Base-by-base conservation (phyloP, 2,329 filamentous ascomycete species). In the Penicillium hesseltinei region DNA sequence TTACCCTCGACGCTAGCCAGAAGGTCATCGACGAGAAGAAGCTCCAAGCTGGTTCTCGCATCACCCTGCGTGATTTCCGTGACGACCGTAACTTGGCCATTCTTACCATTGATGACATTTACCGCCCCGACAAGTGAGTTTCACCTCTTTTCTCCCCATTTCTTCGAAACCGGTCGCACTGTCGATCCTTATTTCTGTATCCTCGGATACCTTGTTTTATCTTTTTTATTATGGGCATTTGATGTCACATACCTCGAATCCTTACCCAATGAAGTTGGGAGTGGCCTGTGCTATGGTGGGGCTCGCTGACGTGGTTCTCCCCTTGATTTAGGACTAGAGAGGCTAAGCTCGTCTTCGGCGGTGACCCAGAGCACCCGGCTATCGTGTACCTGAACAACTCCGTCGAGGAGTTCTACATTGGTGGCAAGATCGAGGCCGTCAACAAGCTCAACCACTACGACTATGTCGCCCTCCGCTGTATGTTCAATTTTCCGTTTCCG, bases 391-490 rank as follows among this genome's bases (percentile, higher is more conserved):
- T 99, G 62, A 88, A 88, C 81, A 84, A 87, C 71, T 88, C 86
- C 38, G 88, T 89, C 61, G 82, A 90, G 70, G 92, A 96, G 60
- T 95, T 88, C 77, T 97, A 97, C 78, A 85, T 99, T 62, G 94
- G 94, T 73, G 94, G 94, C 75, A 97, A 95, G 85, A 81, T 99
- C 64, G 91, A 97, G 75, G 94, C 94, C 61, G 88, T 99, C 75
- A 93, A 93, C 84, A 89, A 91, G 68, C 84, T 96, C 60, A 92
- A 95, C 81, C 94, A 99, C 84, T 99, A 99, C 82, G 94, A 99
- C 81, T 97, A 97, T 81, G 91, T 97, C 67, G 94, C 90, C 71
- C 86, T 97, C 58, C 88, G 94, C 82, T 97, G 90, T 91, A 83
- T 77, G 88, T 77, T 51, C 17, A 27, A 36, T 31, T 29, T 8